Evolutionary conservation across 495 filamentous ascomycete genomes (phyloP), one percentile per base, ranked within the genome.

Genomic region (Margaritispora aquatica): DNA sequence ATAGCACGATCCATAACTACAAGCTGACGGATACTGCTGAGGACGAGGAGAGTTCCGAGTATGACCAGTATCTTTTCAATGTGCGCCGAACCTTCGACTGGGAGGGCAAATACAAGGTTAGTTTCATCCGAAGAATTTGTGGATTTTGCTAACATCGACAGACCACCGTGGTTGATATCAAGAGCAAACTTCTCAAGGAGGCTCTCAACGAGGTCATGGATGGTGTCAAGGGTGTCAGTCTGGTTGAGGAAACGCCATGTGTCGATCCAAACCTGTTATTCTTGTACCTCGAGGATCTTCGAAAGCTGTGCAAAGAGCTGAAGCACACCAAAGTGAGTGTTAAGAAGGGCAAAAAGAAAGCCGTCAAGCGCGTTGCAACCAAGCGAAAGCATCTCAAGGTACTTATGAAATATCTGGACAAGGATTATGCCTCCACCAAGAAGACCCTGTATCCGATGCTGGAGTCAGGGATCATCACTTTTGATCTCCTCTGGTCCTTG

Each of bases 261-360:
- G 75, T 90, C 15, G 89, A 96, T 66, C 91, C 92, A 10, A 93
- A 96, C 69, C 84, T 90, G 79, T 80, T 96, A 8, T 97, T 96
- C 76, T 74, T 94, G 57, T 93, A 93, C 68, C 80, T 92, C 17
- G 88, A 92, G 56, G 90, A 93, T 65, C 78, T 92, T 13, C 77
- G 84, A 4, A 73, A 78, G 36, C 79, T 70, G 60, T 79, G 83
- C 73, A 90, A 88, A 62, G 81, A 83, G 19, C 71, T 89, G 17
- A 90, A 87, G 69, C 77, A 80, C 26, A 69, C 76, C 15, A 75
- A 74, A 61, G 69, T 56, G 67, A 75, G 50, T 3, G 81, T 79
- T 36, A 81, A 77, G 38, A 84, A 84, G 59, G 82, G 82, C 59
- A 73, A 77, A 34, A 80, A 77, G 66, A 78, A 81, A 66, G 75